phyloP scores from a whole-genome alignment of 2,329 filamentous ascomycete genomes.

The Aspergillus intermedius region DNA sequence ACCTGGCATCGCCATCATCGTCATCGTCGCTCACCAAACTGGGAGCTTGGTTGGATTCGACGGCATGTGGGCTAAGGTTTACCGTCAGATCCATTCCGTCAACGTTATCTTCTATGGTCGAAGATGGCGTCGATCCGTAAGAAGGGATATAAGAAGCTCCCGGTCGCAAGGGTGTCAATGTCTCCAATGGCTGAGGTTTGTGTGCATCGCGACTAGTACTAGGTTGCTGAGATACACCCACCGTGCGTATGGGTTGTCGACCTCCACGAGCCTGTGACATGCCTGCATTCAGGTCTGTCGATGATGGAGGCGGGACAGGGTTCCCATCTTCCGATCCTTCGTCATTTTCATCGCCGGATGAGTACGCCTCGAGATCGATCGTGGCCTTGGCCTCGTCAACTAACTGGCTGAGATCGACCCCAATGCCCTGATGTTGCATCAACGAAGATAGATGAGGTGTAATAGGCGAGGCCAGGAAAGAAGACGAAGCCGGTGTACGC shows the following conservation, averaged over 20 bases:
- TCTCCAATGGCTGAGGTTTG: conserved; percentile 43
- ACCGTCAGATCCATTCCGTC: conserved; percentile 38
- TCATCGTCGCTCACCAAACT: conserved; percentile 72
- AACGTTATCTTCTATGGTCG: conserved; percentile 36
- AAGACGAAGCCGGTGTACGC: conserved; percentile 20
- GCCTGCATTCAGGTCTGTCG: conserved; percentile 11
- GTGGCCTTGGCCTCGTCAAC: conserved; percentile 49
- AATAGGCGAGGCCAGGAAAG: conserved; percentile 51
- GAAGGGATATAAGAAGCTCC: conserved; percentile 20
- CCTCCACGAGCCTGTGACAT: conserved; percentile 20
- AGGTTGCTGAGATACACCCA: conserved; percentile 43
- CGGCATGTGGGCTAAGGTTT: conserved; percentile 62
- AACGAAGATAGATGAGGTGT: conserved; percentile 63
- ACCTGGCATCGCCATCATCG: conserved; percentile 55
- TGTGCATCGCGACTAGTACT: conserved; percentile 46
- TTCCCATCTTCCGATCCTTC: conserved; percentile 19
- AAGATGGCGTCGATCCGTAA: conserved; percentile 33
- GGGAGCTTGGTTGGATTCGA: conserved; percentile 68
- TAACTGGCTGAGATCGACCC: conserved; percentile 53
- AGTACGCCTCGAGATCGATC: conserved; percentile 33
- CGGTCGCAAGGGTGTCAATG: conserved; percentile 29
- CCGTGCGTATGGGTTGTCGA: conserved; percentile 52
- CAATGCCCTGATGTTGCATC: conserved; percentile 56
- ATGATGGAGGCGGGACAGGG: conserved; percentile 25
- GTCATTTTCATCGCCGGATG: conserved; percentile 36